These are phyloP conservation scores for Rhizopogon sp. DNA, from an alignment of 768 basidiomycete species.

Conservation along the genomic window DNA sequence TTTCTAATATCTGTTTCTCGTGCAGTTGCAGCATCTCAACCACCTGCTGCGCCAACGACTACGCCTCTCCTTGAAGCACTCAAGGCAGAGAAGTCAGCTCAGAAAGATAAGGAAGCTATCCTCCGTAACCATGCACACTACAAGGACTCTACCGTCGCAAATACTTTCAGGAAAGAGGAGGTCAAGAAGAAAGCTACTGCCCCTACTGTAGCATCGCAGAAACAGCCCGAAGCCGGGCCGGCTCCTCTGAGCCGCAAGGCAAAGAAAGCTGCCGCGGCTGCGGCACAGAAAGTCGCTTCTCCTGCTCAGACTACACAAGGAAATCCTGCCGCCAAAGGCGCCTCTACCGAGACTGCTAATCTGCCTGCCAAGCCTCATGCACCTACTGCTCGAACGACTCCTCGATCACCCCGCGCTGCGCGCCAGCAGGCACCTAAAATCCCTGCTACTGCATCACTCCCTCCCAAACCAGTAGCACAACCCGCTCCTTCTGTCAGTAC, in stretches of 20 bases:
- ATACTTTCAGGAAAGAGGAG: slow-evolving; percentile 30
- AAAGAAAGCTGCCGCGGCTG: slow-evolving; percentile 27
- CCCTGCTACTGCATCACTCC: background rate
- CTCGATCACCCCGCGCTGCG: slow-evolving; percentile 13
- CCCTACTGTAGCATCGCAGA: slow-evolving; percentile 17
- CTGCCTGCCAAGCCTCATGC: slow-evolving; percentile 12
- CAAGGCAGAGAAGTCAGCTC: slow-evolving; percentile 65
- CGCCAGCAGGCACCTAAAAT: slow-evolving; percentile 12
- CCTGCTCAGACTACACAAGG: slow-evolving; percentile 4
- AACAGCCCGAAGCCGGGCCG: slow-evolving; percentile 27
- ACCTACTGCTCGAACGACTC: background rate
- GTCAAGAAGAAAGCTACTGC: slow-evolving; percentile 33
- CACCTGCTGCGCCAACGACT: slow-evolving; percentile 61
- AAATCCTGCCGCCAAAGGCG: background rate
- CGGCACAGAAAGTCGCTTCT: slow-evolving; percentile 20
- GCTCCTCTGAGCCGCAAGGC: slow-evolving; percentile 29
- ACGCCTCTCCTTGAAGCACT: slow-evolving; percentile 93
- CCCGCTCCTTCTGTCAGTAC: background rate
- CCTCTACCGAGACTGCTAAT: background rate
- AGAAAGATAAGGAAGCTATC: slow-evolving; percentile 70
- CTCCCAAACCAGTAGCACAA: background rate
- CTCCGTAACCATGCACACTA: slow-evolving; percentile 71
- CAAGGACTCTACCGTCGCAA: slow-evolving; percentile 40
- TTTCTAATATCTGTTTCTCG: background rate
- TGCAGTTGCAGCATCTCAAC: slow-evolving; percentile 61